These are phyloP conservation scores for Penicillium parvum DNA, from an alignment of 495 filamentous ascomycete genomes.

Conservation along the genomic window DNA sequence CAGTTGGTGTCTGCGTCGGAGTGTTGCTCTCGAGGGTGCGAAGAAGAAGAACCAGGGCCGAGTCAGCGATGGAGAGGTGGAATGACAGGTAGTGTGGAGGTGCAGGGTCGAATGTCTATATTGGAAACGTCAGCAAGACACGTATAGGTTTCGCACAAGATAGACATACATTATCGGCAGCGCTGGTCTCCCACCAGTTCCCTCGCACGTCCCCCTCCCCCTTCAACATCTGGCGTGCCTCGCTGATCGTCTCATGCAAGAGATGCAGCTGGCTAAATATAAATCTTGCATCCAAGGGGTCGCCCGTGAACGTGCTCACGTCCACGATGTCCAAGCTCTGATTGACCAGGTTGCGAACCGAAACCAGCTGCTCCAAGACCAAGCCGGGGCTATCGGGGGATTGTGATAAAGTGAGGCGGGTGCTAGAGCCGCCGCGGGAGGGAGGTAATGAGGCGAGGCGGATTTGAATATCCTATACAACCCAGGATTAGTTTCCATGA, in stretches of 20 bases:
- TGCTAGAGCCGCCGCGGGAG: constrained; percentile 41
- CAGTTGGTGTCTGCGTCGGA: constrained; percentile 53
- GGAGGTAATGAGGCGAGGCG: constrained; percentile 46
- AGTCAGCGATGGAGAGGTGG: constrained; percentile 72
- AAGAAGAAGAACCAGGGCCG: constrained; percentile 69
- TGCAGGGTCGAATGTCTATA: constrained; percentile 52
- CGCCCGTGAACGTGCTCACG: constrained; percentile 64
- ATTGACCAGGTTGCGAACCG: constrained; percentile 69
- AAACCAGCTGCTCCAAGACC: constrained; percentile 62
- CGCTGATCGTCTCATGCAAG: constrained; percentile 67
- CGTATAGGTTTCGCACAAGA: not conserved
- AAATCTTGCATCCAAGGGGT: constrained; percentile 56
- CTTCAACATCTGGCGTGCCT: constrained; percentile 54
- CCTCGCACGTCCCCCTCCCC: constrained; percentile 47
- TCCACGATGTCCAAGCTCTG: constrained; percentile 73
- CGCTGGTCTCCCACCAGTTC: constrained; percentile 55
- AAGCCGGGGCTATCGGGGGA: constrained; percentile 46
- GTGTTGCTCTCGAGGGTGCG: constrained; percentile 71
- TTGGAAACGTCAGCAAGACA: not conserved
- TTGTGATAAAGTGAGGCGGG: constrained; percentile 53
- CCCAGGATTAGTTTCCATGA: not conserved
- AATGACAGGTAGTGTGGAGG: constrained; percentile 61
- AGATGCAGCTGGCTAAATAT: constrained; percentile 76
- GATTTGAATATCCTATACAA: constrained; percentile 46
- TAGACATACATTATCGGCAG: constrained; percentile 47